phyloP scores from a whole-genome alignment of 352 stramenopile species.

The Pythium scleroteichum region DNA sequence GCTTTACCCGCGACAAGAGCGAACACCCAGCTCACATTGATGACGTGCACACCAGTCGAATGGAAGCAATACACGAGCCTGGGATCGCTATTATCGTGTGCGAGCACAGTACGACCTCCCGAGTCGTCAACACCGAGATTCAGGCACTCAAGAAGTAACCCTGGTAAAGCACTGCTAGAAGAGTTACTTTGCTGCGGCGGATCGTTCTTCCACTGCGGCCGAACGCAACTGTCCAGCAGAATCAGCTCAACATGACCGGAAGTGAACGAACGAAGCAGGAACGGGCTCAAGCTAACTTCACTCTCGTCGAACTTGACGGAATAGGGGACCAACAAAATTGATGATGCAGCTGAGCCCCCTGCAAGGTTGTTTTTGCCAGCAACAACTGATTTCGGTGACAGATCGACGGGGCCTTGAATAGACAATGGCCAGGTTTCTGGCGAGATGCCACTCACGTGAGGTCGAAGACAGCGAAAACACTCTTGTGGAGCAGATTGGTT shows the following conservation, averaged over 20 bases:
- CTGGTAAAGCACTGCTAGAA: constrained; percentile 33
- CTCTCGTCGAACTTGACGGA: constrained; percentile 36
- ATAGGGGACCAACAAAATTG: constrained; percentile 56
- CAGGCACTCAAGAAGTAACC: constrained; percentile 71
- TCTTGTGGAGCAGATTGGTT: constrained; percentile 21
- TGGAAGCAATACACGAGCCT: constrained; percentile 75
- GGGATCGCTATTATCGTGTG: constrained; percentile 49
- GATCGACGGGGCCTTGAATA: constrained; percentile 65
- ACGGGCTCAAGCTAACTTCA: constrained; percentile 38
- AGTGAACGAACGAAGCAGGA: constrained; percentile 68
- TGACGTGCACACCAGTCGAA: constrained; percentile 74
- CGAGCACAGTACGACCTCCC: constrained; percentile 58
- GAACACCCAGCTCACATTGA: constrained; percentile 77
- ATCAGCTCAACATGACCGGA: constrained; percentile 78
- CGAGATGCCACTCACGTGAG: constrained; percentile 73
- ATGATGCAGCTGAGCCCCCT: constrained; percentile 46
- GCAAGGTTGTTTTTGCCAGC: constrained; percentile 51
- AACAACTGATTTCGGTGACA: constrained; percentile 56
- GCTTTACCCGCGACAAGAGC: constrained; percentile 56
- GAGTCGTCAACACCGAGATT: constrained; percentile 74
- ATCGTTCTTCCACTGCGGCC: constrained; percentile 62
- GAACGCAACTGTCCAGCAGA: constrained; percentile 59
- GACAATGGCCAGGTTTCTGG: constrained; percentile 73
- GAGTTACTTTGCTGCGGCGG: constrained; percentile 5
- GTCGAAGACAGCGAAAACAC: constrained; percentile 44